Evolutionary conservation across 2,329 filamentous ascomycete species (phyloP).

Genomic region (Elsinoe ampelina): DNA sequence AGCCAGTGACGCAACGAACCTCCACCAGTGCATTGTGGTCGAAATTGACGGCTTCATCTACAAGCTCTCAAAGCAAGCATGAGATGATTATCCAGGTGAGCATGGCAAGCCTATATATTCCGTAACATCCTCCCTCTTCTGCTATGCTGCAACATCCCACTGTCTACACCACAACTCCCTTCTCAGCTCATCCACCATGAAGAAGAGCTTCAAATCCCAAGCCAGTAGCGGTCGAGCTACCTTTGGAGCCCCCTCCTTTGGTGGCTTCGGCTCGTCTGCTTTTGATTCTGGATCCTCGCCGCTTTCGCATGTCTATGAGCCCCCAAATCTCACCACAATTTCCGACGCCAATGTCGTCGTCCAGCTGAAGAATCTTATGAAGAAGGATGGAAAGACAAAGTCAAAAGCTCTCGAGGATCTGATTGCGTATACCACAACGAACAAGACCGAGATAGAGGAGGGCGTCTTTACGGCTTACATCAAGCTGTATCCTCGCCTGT

Average conservation of each 20-base stretch:
- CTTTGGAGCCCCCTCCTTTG: constrained; percentile 28
- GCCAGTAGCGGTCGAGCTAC: constrained; percentile 55
- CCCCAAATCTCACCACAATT: constrained; percentile 68
- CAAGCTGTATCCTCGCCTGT: constrained; percentile 75
- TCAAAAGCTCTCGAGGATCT: constrained; percentile 84
- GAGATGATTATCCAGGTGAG: not conserved
- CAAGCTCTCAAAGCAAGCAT: not conserved
- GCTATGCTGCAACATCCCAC: not conserved
- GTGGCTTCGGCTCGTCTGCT: constrained; percentile 38
- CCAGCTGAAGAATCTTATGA: constrained; percentile 83
- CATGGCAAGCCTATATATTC: not conserved
- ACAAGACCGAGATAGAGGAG: constrained; percentile 60
- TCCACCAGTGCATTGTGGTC: not conserved
- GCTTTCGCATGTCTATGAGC: constrained; percentile 80
- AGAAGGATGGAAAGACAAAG: constrained; percentile 90
- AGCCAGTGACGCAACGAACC: not conserved
- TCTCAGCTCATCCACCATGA: constrained; percentile 34
- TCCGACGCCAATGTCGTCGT: constrained; percentile 76
- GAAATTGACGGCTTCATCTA: not conserved
- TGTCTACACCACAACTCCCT: not conserved
- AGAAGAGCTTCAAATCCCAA: constrained; percentile 51
- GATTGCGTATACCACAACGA: constrained; percentile 51
- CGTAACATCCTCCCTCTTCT: not conserved
- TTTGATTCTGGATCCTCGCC: constrained; percentile 39
- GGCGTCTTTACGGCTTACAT: constrained; percentile 75